A percentile compares a stretch with the other conserved stretches of the same genome.
Evolutionary conservation across 192 early-diverging fungal genomes (phyloP).

Genomic region (Backusella tarrabulga): DNA sequence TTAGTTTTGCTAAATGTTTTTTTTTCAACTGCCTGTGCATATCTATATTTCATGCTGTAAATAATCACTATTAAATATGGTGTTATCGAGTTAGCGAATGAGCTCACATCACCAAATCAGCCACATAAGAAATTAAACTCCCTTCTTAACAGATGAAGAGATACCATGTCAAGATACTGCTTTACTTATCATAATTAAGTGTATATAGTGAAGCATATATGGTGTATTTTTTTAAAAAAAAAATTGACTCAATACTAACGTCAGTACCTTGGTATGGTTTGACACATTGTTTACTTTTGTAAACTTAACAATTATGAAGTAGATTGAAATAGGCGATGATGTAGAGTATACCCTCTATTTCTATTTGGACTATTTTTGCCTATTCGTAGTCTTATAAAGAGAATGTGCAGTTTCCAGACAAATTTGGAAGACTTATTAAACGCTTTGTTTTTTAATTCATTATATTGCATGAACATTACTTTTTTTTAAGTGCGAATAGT

Average conservation of each 20-base stretch:
- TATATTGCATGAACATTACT: background rate
- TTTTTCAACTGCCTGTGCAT: background rate
- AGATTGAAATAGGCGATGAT: background rate
- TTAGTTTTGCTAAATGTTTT: background rate
- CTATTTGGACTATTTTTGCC: background rate
- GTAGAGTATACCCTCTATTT: background rate
- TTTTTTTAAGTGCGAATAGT: no score
- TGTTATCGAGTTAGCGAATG: background rate
- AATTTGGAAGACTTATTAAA: background rate
- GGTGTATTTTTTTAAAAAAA: background rate
- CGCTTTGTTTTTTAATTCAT: background rate
- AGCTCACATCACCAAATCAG: background rate
- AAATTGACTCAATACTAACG: background rate
- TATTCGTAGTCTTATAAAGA: background rate
- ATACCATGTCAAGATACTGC: background rate
- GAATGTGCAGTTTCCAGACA: background rate
- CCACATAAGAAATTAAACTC: background rate
- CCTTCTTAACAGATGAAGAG: background rate
- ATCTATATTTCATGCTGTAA: background rate
- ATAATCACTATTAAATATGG: background rate
- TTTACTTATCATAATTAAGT: background rate
- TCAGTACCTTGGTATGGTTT: background rate
- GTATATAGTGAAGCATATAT: background rate
- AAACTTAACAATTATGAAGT: background rate
- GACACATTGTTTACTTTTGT: background rate